Evolutionary conservation across 1,284 basidiomycete species (phyloP).

Genomic region (Vanrija pseudolonga): DNA sequence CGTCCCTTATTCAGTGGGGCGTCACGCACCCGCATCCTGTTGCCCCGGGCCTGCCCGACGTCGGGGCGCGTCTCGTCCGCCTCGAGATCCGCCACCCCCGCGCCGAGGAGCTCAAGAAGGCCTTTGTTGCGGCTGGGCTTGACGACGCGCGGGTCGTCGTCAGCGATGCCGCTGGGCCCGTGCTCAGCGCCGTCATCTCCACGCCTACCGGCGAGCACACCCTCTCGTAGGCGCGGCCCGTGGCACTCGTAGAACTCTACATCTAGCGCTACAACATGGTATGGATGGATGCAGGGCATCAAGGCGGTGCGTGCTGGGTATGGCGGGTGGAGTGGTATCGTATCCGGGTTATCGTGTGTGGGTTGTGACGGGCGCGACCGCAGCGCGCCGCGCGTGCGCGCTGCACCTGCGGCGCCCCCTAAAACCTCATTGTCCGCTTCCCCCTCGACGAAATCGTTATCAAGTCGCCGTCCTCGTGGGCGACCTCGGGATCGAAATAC

Average conservation of each 20-base stretch:
- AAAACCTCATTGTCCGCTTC: constrained; percentile 21
- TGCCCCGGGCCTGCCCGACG: background rate
- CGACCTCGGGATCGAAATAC: constrained; percentile 17
- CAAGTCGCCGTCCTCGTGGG: constrained; percentile 6
- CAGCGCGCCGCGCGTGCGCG: no score
- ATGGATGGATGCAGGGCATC: no score
- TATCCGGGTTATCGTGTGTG: no score
- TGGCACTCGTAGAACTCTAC: no score
- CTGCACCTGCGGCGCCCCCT: background rate
- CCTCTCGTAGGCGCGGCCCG: no score
- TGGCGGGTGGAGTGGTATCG: no score
- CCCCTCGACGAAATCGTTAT: constrained; percentile 3
- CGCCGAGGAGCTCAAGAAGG: background rate
- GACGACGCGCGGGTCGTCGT: background rate
- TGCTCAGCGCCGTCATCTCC: no score
- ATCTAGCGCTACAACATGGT: no score
- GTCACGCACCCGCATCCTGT: constrained; percentile 2
- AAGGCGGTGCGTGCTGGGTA: no score
- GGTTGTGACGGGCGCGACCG: no score
- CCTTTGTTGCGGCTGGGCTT: background rate
- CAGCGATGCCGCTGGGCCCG: no score
- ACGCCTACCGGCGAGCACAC: no score
- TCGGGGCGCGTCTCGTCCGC: background rate
- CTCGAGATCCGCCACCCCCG: background rate
- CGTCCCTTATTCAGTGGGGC: constrained; percentile 5